Evolutionary conservation across 2,329 filamentous ascomycete genomes (phyloP).

Genomic region (Sarocladiaceae sp.): DNA sequence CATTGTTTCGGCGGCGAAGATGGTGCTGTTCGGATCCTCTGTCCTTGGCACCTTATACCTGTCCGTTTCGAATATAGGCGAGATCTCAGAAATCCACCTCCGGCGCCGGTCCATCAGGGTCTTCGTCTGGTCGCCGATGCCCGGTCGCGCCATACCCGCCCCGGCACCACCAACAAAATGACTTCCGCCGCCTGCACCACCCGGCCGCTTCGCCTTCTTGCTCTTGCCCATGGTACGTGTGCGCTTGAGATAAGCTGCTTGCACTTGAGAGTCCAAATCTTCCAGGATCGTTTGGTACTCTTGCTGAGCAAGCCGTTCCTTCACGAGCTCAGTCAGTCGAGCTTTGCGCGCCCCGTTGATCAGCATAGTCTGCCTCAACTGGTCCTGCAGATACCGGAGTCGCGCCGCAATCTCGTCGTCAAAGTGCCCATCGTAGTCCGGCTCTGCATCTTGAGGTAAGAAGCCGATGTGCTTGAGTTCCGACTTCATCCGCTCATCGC

Average conservation of each 20-base stretch:
- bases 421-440: constrained; percentile 81
- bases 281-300: constrained; percentile 97
- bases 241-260: constrained; percentile 91
- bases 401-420: constrained; percentile 93
- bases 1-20: constrained; percentile 73
- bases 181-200: constrained; percentile 67
- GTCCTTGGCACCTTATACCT: constrained; percentile 58
- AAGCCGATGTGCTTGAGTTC: constrained; percentile 90
- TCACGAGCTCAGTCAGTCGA: constrained; percentile 76
- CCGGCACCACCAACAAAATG: constrained; percentile 54
- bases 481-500: constrained; percentile 86
- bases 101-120: constrained; percentile 86
- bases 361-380: constrained; percentile 76
- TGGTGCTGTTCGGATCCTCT: constrained; percentile 56
- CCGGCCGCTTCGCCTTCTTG: constrained; percentile 79
- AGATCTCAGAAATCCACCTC: constrained; percentile 87
- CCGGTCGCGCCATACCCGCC: constrained; percentile 61
- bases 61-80: constrained; percentile 79
- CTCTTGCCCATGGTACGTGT: constrained; percentile 91
- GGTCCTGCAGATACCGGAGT: constrained; percentile 74
- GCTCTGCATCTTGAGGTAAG: constrained; percentile 58
- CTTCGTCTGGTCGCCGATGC: constrained; percentile 85
- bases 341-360: constrained; percentile 88
- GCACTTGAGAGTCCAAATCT: constrained; percentile 90
- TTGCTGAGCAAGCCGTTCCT: constrained; percentile 90